A percentile compares a stretch with the other conserved stretches of the same genome.
These are phyloP conservation scores for Penicillium chermesinum DNA, from an alignment of 495 filamentous ascomycete species.

Conservation along the genomic window DNA sequence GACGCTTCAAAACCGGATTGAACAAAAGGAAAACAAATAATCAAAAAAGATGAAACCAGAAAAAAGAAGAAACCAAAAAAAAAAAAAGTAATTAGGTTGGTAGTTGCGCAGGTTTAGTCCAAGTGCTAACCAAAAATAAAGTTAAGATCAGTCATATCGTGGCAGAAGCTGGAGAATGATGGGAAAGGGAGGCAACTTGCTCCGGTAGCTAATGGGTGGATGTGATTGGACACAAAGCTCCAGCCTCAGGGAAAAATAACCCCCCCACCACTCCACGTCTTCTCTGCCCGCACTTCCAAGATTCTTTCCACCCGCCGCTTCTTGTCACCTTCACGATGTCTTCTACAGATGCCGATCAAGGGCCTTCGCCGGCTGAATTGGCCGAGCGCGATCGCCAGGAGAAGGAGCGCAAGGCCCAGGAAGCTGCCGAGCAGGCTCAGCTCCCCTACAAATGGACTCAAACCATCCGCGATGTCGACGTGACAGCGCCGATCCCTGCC, in stretches of 20 bases:
- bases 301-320: neutral
- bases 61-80: too few relatives aligned
- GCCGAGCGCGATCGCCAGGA: slow-evolving; percentile 49
- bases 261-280: slow-evolving; percentile 1
- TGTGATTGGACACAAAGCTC: neutral
- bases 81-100: too few relatives aligned
- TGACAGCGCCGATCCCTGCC: slow-evolving; percentile 67
- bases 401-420: slow-evolving; percentile 66
- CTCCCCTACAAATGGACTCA: slow-evolving; percentile 98
- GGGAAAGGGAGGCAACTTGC: neutral
- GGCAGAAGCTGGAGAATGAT: neutral
- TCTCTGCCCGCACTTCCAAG: neutral
- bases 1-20: neutral
- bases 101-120: too few relatives aligned
- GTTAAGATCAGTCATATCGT: neutral
- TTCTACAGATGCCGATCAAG: slow-evolving; percentile 25
- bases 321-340: slow-evolving; percentile 13
- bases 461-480: slow-evolving; percentile 86
- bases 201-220: neutral
- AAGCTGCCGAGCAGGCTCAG: slow-evolving; percentile 80
- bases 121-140: too few relatives aligned
- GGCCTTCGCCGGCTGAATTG: slow-evolving; percentile 51
- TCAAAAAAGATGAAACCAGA: too few relatives aligned
- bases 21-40: neutral
- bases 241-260: neutral